These are phyloP conservation scores for Candida gigantensis DNA, from an alignment of 1,139 yeast genomes.

Conservation along the genomic window DNA sequence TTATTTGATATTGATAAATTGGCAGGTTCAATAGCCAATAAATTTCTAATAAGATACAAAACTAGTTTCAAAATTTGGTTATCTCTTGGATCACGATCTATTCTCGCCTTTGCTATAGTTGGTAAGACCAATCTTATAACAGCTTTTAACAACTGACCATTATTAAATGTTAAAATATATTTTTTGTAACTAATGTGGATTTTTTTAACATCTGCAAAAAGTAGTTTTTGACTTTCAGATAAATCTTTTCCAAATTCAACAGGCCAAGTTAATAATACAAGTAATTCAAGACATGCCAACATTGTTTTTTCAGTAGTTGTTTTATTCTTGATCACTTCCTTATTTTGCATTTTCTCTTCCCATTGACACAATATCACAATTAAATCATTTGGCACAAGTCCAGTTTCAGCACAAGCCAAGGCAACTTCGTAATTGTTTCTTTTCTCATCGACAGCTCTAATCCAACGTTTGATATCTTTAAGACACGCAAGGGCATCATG, in stretches of 20 bases:
- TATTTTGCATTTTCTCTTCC: slow-evolving; percentile 47
- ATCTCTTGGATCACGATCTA: slow-evolving; percentile 70
- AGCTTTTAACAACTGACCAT: slow-evolving; percentile 68
- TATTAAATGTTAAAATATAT: slow-evolving; percentile 56
- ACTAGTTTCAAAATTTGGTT: slow-evolving; percentile 72
- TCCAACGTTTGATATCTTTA: slow-evolving; percentile 86
- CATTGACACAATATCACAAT: slow-evolving; percentile 75
- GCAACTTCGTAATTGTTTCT: slow-evolving; percentile 77
- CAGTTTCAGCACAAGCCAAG: slow-evolving; percentile 81
- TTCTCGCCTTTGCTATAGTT: slow-evolving; percentile 53
- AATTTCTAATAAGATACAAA: slow-evolving; percentile 71
- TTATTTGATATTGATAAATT: slow-evolving; percentile 49
- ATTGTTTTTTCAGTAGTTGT: slow-evolving; percentile 60
- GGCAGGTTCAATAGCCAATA: slow-evolving; percentile 74
- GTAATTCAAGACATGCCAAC: slow-evolving; percentile 69
- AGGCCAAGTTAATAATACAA: slow-evolving; percentile 90
- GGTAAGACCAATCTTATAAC: slow-evolving; percentile 71
- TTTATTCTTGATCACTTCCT: slow-evolving; percentile 28
- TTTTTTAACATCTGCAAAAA: slow-evolving; percentile 60
- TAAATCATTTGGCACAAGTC: slow-evolving; percentile 71
- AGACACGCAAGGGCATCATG: slow-evolving; percentile 90
- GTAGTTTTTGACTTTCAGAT: slow-evolving; percentile 55
- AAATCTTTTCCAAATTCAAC: slow-evolving; percentile 48
- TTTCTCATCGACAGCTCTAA: slow-evolving; percentile 77
- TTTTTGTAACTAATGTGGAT: slow-evolving; percentile 75